A percentile compares a stretch with the other conserved stretches of the same genome.
Evolutionary conservation across 805 yeast species (phyloP).

Genomic region (Nakazawaea ernobii): DNA sequence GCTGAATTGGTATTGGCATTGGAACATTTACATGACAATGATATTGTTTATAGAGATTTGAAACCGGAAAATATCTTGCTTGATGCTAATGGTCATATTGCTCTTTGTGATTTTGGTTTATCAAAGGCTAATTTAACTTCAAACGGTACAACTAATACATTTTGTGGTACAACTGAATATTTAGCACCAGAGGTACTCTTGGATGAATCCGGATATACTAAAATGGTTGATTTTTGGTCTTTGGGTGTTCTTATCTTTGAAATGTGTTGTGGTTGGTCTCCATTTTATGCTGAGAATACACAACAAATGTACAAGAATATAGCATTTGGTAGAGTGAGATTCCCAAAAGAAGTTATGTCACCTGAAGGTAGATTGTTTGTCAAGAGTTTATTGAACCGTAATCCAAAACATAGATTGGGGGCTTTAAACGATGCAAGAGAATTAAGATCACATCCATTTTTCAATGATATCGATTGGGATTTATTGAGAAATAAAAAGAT

Average conservation of each 20-base stretch:
- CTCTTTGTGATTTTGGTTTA: conserved; percentile 94
- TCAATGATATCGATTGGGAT: conserved; percentile 88
- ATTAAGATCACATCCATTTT: conserved; percentile 86
- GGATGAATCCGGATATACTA: conserved; percentile 95
- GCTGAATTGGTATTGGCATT: conserved; percentile 92
- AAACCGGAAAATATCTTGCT: conserved; percentile 94
- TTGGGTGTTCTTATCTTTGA: conserved; percentile 94
- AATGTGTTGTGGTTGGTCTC: conserved; percentile 99
- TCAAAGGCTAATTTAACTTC: conserved; percentile 87
- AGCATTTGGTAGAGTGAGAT: conserved; percentile 96
- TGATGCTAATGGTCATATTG: conserved; percentile 97
- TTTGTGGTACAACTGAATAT: conserved; percentile 98
- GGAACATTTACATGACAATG: conserved; percentile 92
- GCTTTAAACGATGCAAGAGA: conserved; percentile 90
- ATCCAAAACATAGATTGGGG: conserved; percentile 93
- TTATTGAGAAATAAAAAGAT: conserved; percentile 69
- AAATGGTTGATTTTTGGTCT: conserved; percentile 99
- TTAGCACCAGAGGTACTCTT: conserved; percentile 94
- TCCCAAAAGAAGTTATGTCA: conserved; percentile 92
- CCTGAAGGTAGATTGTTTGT: conserved; percentile 94
- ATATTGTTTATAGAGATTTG: conserved; percentile 92
- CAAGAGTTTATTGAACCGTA: conserved; percentile 89
- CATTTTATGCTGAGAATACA: conserved; percentile 95
- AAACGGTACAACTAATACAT: conserved; percentile 90
- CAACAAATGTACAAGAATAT: conserved; percentile 99